A percentile compares a stretch with the other conserved stretches of the same genome.
These are phyloP conservation scores for Friedmanniomyces endolithicus DNA, from an alignment of 495 filamentous ascomycete genomes.

Conservation along the genomic window DNA sequence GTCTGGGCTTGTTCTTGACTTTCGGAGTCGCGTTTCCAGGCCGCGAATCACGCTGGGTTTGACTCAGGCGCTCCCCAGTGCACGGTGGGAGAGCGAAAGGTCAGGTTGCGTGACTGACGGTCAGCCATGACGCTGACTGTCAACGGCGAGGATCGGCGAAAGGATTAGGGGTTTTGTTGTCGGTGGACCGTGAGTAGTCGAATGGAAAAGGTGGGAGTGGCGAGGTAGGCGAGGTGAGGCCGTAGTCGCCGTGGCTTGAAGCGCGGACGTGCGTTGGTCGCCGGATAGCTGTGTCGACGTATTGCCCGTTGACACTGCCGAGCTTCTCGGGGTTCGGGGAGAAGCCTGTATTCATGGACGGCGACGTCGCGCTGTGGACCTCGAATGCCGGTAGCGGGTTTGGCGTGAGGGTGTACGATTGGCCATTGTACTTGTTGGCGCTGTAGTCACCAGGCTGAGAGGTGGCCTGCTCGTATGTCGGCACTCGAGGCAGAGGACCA, in stretches of 20 bases:
- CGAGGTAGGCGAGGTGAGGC: slow-evolving; percentile 21
- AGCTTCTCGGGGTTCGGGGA: slow-evolving; percentile 21
- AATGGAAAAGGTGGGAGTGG: background rate
- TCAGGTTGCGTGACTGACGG: slow-evolving; percentile 25
- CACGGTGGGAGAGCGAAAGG: slow-evolving; percentile 26
- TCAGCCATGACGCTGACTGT: slow-evolving; percentile 15
- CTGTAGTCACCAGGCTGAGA: background rate
- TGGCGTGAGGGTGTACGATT: slow-evolving; percentile 26
- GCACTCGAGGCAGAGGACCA: slow-evolving; percentile 2
- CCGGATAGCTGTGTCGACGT: slow-evolving; percentile 24
- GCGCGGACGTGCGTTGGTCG: slow-evolving; percentile 27
- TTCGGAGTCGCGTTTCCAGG: background rate
- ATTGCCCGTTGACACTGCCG: slow-evolving; percentile 24
- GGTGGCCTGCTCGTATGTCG: slow-evolving; percentile 20
- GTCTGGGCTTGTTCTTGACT: slow-evolving; percentile 28
- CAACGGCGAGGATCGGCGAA: slow-evolving; percentile 25
- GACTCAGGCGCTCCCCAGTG: slow-evolving; percentile 4
- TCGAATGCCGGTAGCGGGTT: slow-evolving; percentile 26
- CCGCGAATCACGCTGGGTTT: slow-evolving; percentile 7
- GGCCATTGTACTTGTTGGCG: slow-evolving; percentile 19
- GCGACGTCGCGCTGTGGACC: slow-evolving; percentile 12
- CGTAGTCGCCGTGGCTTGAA: slow-evolving; percentile 28
- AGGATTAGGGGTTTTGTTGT: slow-evolving; percentile 25
- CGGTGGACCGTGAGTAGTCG: slow-evolving; percentile 2
- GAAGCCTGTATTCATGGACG: slow-evolving; percentile 14